phyloP scores from a whole-genome alignment of 2,329 filamentous ascomycete genomes.

The Fonsecaea pugnacius region DNA sequence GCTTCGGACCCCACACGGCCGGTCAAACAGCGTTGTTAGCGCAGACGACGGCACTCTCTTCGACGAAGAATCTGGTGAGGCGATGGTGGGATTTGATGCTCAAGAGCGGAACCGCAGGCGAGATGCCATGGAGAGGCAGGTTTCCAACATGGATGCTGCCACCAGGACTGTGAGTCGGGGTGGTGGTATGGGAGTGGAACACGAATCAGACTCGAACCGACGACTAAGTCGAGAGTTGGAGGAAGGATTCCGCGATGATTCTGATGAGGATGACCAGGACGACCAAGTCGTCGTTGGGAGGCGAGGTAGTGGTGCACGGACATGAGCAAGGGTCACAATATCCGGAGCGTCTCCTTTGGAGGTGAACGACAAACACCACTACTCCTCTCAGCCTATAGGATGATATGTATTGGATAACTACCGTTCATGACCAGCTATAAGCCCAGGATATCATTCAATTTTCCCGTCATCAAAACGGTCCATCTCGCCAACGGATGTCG shows the following conservation, averaged over 20 bases:
- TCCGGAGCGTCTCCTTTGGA: neutral
- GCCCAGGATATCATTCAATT: neutral
- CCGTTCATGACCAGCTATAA: neutral
- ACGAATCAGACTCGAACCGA: constrained; percentile 52
- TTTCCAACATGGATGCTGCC: constrained; percentile 35
- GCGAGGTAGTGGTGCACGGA: neutral
- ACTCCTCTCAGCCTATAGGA: neutral
- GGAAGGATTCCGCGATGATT: constrained; percentile 74
- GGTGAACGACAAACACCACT: neutral
- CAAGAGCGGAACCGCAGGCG: constrained; percentile 48
- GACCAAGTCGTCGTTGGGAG: constrained; percentile 34
- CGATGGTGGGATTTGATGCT: constrained; percentile 59
- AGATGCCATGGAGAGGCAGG: constrained; percentile 43
- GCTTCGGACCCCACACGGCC: constrained; percentile 40
- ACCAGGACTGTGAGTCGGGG: constrained; percentile 33
- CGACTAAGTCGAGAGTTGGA: constrained; percentile 80
- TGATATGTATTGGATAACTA: neutral
- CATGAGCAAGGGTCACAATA: constrained; percentile 5
- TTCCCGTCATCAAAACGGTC: neutral
- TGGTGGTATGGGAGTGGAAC: constrained; percentile 12
- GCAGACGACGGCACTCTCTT: constrained; percentile 62
- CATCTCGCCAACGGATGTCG: neutral
- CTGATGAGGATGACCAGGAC: constrained; percentile 60
- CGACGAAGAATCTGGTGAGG: constrained; percentile 70
- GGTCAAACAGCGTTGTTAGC: constrained; percentile 42